These are phyloP conservation scores for Calonectria pauciramosa DNA, from an alignment of 2,329 filamentous ascomycete species.

Conservation along the genomic window DNA sequence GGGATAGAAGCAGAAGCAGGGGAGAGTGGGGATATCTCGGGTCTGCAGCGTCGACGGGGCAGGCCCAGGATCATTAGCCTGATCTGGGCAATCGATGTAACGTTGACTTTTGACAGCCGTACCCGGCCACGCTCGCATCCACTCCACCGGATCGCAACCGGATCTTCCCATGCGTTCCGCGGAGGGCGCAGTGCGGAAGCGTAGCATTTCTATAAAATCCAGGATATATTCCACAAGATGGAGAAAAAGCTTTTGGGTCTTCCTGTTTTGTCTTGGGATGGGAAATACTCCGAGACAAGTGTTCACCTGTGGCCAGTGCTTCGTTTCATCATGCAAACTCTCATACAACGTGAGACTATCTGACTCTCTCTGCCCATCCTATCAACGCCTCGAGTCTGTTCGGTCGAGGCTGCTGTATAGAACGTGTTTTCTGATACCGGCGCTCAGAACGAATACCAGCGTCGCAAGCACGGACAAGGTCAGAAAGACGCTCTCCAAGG, in stretches of 20 bases:
- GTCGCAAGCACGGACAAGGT: neutral
- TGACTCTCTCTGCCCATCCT: neutral
- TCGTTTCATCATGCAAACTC: neutral
- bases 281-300: neutral
- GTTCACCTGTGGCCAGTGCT: neutral
- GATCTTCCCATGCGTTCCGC: neutral
- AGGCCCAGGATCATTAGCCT: neutral
- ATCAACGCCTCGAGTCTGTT: neutral
- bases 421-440: neutral
- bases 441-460: neutral
- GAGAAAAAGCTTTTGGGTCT: neutral
- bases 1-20: neutral
- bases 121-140: neutral
- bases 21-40: neutral
- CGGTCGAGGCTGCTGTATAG: neutral
- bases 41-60: neutral
- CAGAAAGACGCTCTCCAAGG: neutral
- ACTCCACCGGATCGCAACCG: neutral
- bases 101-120: neutral
- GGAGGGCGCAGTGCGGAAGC: neutral
- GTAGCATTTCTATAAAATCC: neutral
- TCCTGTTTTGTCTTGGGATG: neutral
- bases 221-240: neutral
- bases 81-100: neutral
- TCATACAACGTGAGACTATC: too few species aligned